These are phyloP conservation scores for Crithidia bombi DNA, from an alignment of 208 protist genomes.

Conservation along the genomic window DNA sequence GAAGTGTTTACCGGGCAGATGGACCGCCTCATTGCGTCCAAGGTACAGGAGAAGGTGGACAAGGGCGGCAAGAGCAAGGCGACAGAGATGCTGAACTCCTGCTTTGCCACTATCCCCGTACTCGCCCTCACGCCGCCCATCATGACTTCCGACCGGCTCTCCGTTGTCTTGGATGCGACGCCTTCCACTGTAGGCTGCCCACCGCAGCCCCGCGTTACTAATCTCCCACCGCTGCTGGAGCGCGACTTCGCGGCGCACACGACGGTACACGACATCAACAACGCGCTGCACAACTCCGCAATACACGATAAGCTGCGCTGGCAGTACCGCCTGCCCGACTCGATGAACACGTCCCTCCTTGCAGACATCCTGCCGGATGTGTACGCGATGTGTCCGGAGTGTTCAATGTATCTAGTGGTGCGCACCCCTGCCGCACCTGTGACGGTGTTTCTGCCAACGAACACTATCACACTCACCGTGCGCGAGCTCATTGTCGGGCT, in stretches of 20 bases:
- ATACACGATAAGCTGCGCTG: conserved; percentile 7
- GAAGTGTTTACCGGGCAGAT: conserved; percentile 63
- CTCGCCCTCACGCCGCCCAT: conserved; percentile 28
- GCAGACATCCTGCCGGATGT: conserved; percentile 51
- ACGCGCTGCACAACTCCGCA: conserved; percentile 33
- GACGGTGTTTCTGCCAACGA: not conserved
- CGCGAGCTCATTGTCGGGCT: conserved; percentile 34
- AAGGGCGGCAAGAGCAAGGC: conserved; percentile 21
- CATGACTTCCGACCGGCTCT: conserved; percentile 40
- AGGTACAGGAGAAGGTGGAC: conserved; percentile 48
- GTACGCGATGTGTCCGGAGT: conserved; percentile 62
- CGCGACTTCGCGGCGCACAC: conserved; percentile 39
- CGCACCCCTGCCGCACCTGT: conserved; percentile 8
- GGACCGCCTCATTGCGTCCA: conserved; percentile 43
- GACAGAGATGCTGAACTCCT: conserved; percentile 29
- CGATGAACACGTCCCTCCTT: conserved; percentile 60
- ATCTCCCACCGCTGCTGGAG: conserved; percentile 15
- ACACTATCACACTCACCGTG: conserved; percentile 13
- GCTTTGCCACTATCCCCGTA: conserved; percentile 7
- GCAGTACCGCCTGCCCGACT: conserved; percentile 9
- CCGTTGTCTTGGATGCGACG: conserved; percentile 31
- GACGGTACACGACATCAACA: conserved; percentile 42
- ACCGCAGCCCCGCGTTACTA: not conserved
- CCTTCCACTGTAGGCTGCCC: conserved; percentile 3
- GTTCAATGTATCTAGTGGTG: conserved; percentile 37